A percentile compares a stretch with the other conserved stretches of the same genome.
phyloP scores from a whole-genome alignment of 371 early-diverging fungal genomes.

The Smittium culicis region DNA sequence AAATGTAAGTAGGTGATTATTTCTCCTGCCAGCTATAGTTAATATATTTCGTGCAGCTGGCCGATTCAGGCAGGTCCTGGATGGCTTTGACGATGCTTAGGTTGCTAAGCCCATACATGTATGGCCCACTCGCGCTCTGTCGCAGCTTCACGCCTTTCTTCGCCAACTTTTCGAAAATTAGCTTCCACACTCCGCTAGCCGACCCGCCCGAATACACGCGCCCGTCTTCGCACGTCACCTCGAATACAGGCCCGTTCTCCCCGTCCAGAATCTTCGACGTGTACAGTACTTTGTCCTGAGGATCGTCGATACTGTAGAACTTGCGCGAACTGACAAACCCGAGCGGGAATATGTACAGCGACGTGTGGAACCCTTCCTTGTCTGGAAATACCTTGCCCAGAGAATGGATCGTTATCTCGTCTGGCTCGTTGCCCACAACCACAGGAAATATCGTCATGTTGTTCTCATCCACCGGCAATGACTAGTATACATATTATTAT shows the following conservation, averaged over 20 bases:
- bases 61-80: constrained; percentile 68
- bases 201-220: constrained; percentile 54
- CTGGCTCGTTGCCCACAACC: constrained; percentile 38
- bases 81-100: constrained; percentile 77
- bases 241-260: constrained; percentile 67
- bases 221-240: constrained; percentile 57
- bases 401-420: constrained; percentile 38
- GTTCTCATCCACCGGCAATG: constrained; percentile 26
- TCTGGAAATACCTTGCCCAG: constrained; percentile 64
- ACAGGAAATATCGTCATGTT: constrained; percentile 37
- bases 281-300: constrained; percentile 51
- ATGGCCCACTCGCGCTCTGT: constrained; percentile 76
- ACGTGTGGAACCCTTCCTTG: constrained; percentile 71
- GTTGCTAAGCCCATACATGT: constrained; percentile 77
- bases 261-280: constrained; percentile 69
- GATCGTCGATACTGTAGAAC: constrained; percentile 66
- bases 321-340: constrained; percentile 56
- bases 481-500: too few relatives aligned
- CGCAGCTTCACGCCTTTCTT: constrained; percentile 58
- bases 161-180: constrained; percentile 60
- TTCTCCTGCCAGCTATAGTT: constrained; percentile 18
- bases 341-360: constrained; percentile 83
- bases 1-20: too few relatives aligned
- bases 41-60: constrained; percentile 50
- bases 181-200: constrained; percentile 83